Base-by-base conservation (phyloP, 805 yeast genomes). In the Metschnikowia arizonensis region DNA sequence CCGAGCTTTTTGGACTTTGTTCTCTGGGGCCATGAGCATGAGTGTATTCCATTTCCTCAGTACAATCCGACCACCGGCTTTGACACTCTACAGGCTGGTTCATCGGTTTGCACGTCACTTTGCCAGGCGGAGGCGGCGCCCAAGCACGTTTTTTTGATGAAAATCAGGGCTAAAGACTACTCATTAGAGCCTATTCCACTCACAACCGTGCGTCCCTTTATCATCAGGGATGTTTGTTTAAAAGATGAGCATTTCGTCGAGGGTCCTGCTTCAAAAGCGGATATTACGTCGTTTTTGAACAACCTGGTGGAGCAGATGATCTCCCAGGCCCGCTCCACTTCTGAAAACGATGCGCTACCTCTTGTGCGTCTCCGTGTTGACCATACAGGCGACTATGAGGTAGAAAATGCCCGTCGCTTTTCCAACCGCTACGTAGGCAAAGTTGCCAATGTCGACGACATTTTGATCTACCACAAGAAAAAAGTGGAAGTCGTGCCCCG, bases 11-110 rank as follows among this genome's bases (percentile, higher is more conserved):
- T 93, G 38, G 89, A 93, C 59, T 70, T 91, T 46, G 82, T 93
- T 0, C 67, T 90, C 1, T 93, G 99, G 99, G 99, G 99, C 14
- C 99, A 93, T 63, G 99, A 93, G 61, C 99, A 93, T 64, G 97
- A 93, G 60, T 88, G 97, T 58, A 74, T 83, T 4, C 87, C 91
- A 1, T 79, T 78, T 47, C 80, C 95, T 0, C 75, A 72, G 1
- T 69, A 69, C 36, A 83, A 84, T 55, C 69, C 79, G 1, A 74
- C 73, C 9, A 76, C 76, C 2, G 84, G 83, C 1, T 88, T 91
- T 58, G 80, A 80, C 45, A 88, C 89, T 0, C 71, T 93, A 31
- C 97, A 89, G 60, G 93, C 96, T 0, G 99, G 99, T 0, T 87
- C 96, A 1, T 85, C 96, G 0, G 85, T 93, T 14, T 97, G 96